phyloP scores from a whole-genome alignment of 2,329 filamentous ascomycete species.

The Nemania diffusa region DNA sequence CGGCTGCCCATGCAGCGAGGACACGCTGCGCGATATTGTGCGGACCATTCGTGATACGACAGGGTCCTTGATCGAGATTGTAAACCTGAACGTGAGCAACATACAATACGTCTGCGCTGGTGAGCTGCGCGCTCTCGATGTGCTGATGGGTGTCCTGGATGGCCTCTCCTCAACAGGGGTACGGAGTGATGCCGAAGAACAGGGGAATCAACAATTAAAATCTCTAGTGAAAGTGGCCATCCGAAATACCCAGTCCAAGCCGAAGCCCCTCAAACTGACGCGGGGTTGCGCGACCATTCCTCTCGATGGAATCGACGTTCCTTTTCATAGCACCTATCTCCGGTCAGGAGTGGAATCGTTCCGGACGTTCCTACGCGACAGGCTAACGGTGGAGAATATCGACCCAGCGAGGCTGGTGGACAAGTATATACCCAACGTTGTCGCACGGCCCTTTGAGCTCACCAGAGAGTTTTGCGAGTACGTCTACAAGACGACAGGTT shows the following conservation, averaged over 20 bases:
- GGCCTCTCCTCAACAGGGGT: not conserved
- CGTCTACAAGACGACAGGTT: conserved; percentile 92
- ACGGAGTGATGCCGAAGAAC: conserved; percentile 68
- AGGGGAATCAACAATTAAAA: conserved; percentile 86
- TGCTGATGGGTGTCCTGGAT: conserved; percentile 49
- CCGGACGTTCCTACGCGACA: conserved; percentile 97
- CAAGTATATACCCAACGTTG: conserved; percentile 99
- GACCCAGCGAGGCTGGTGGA: conserved; percentile 95
- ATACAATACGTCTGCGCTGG: conserved; percentile 79
- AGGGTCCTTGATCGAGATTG: conserved; percentile 95
- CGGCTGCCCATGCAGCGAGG: conserved; percentile 97
- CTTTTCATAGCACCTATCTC: conserved; percentile 98
- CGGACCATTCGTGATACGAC: conserved; percentile 94
- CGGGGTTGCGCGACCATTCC: conserved; percentile 96
- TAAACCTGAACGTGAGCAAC: conserved; percentile 89
- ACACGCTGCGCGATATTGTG: conserved; percentile 94
- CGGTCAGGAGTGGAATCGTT: conserved; percentile 98
- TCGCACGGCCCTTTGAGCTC: conserved; percentile 80
- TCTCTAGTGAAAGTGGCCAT: conserved; percentile 91
- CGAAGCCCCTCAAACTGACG: conserved; percentile 70
- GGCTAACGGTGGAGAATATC: conserved; percentile 99
- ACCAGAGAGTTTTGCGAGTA: conserved; percentile 99
- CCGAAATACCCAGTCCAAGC: conserved; percentile 76
- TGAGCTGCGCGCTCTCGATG: conserved; percentile 76
- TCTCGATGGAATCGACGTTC: conserved; percentile 95